These are phyloP conservation scores for Penicillium psychrofluorescens DNA, from an alignment of 495 filamentous ascomycete genomes.

Conservation along the genomic window DNA sequence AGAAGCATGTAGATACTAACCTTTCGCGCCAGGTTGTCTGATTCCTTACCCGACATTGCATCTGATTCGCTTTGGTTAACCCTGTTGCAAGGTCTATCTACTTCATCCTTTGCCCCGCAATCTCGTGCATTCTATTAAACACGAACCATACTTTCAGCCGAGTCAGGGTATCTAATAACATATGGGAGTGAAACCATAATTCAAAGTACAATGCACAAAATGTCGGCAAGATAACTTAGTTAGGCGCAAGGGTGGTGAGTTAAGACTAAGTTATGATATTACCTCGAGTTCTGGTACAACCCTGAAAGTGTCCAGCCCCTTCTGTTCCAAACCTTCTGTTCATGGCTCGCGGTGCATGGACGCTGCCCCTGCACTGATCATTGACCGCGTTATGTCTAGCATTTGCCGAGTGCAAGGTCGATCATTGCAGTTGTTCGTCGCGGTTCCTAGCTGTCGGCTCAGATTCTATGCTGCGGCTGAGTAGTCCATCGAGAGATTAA, in stretches of 20 bases:
- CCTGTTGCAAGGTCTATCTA: too few relatives aligned
- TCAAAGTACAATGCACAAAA: too few relatives aligned
- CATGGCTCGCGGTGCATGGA: conserved; percentile 1
- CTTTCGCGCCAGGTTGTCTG: too few relatives aligned
- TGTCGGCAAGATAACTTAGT: neutral
- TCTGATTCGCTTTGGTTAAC: neutral
- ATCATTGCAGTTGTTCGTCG: neutral
- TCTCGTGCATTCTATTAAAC: conserved; percentile 11
- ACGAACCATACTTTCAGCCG: conserved; percentile 1
- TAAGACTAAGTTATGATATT: conserved; percentile 15
- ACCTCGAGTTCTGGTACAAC: conserved; percentile 1
- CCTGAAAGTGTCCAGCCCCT: conserved; percentile 1
- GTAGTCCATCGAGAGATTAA: too few relatives aligned
- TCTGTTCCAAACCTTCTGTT: conserved; percentile 2
- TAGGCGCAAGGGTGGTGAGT: conserved; percentile 10
- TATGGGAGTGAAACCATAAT: too few relatives aligned
- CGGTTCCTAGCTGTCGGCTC: too few relatives aligned
- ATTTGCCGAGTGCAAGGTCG: conserved; percentile 10
- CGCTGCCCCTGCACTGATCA: neutral
- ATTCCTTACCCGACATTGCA: too few relatives aligned
- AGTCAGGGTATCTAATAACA: too few relatives aligned
- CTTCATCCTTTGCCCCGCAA: neutral
- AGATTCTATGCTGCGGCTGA: too few relatives aligned
- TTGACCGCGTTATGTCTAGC: conserved; percentile 1
- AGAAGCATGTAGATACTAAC: too few relatives aligned